Conservation (phyloP, 139 green algal genomes). For the Chlorella sp. region DNA sequence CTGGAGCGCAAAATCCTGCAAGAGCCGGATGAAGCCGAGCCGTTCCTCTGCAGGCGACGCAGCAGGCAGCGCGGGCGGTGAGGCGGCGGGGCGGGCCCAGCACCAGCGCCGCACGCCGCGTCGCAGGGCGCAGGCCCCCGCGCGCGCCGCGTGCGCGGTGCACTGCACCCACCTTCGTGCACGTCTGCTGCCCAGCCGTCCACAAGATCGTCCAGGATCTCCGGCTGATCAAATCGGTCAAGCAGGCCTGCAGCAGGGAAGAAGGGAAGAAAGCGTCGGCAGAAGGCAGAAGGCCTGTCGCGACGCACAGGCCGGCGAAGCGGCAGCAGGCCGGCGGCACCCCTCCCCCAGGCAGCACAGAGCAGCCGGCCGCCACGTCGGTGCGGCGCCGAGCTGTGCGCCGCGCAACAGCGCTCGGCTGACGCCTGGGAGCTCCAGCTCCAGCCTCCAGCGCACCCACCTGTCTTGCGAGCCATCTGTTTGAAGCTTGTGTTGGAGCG, state of each 20-base stretch:
- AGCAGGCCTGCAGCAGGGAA: conserved; percentile 15
- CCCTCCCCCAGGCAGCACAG: too few species aligned
- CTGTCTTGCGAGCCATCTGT: conserved; percentile 15
- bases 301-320: too few species aligned
- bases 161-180: conserved; percentile 10
- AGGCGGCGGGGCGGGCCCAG: neutral
- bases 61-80: neutral
- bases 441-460: too few species aligned
- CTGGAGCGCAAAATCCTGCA: conserved; percentile 30
- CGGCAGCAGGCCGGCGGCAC: too few species aligned
- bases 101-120: neutral
- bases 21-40: conserved; percentile 35
- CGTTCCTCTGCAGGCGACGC: conserved; percentile 32
- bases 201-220: conserved; percentile 45
- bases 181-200: conserved; percentile 41
- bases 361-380: too few species aligned
- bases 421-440: too few species aligned
- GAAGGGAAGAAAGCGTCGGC: neutral
- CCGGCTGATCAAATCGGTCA: conserved; percentile 35
- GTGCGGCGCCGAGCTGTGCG: too few species aligned
- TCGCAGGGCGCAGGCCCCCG: too few species aligned
- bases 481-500: neutral
- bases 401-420: too few species aligned
- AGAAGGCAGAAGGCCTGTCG: too few species aligned
- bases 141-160: too few species aligned